A percentile compares a stretch with the other conserved stretches of the same genome.
Evolutionary conservation across 305 asterid species (phyloP).

Genomic region (Fraxinus platypoda): DNA sequence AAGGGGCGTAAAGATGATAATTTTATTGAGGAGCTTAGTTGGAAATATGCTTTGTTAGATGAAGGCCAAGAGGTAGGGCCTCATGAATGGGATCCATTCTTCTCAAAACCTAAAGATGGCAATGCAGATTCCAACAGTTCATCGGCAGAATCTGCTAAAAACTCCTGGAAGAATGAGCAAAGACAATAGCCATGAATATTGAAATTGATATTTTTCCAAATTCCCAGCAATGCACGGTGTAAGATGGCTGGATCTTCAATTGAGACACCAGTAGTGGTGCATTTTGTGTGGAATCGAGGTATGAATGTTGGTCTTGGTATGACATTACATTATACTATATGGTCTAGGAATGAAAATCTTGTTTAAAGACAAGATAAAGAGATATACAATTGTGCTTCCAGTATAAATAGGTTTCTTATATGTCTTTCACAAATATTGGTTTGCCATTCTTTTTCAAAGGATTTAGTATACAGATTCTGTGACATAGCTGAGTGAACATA

Average conservation of each 20-base stretch:
- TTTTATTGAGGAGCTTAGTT: conserved; percentile 55
- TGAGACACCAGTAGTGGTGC: neutral
- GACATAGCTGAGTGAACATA: neutral
- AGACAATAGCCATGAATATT: conserved; percentile 30
- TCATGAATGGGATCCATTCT: conserved; percentile 87
- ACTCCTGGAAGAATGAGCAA: conserved; percentile 57
- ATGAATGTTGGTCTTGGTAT: conserved; percentile 1
- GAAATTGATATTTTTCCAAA: neutral
- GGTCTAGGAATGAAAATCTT: conserved; percentile 12
- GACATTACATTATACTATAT: conserved; percentile 1
- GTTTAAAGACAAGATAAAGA: neutral
- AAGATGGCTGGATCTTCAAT: neutral
- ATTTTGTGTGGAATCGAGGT: conserved; percentile 7
- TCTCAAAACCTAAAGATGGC: conserved; percentile 42
- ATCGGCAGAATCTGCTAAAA: conserved; percentile 49
- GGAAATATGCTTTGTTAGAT: conserved; percentile 71
- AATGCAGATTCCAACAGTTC: conserved; percentile 34
- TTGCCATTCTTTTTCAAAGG: neutral
- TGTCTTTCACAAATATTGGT: neutral
- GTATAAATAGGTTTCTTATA: neutral
- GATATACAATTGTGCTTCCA: conserved; percentile 3
- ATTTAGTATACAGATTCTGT: conserved; percentile 1
- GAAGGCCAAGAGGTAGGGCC: conserved; percentile 48
- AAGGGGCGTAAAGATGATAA: conserved; percentile 51
- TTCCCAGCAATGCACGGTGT: neutral